These are phyloP conservation scores for Lycium barbarum DNA, from an alignment of 257 asterid genomes.

Conservation along the genomic window DNA sequence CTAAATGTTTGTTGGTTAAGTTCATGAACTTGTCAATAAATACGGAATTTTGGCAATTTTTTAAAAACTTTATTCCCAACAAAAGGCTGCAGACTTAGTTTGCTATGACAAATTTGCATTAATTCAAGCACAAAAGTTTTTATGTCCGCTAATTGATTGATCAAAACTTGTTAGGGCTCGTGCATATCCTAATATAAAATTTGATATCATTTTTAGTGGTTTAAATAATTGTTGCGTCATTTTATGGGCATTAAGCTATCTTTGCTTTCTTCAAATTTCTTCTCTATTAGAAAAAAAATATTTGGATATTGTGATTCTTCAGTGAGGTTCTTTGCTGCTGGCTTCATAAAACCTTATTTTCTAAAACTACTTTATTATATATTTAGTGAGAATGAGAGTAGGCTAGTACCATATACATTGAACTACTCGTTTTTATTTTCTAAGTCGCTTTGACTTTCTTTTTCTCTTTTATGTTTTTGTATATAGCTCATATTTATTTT, in stretches of 20 bases:
- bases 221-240: neutral
- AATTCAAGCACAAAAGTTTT: constrained; percentile 29
- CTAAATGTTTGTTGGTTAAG: constrained; percentile 31
- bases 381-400: too few species aligned
- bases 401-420: too few species aligned
- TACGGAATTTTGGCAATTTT: constrained; percentile 21
- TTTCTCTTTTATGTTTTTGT: too few species aligned
- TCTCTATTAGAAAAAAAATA: neutral
- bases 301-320: neutral
- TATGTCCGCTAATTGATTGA: constrained; percentile 12
- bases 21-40: constrained; percentile 52
- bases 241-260: neutral
- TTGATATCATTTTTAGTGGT: neutral
- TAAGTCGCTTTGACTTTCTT: neutral
- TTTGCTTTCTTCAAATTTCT: neutral
- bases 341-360: neutral
- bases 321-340: neutral
- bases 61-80: constrained; percentile 29
- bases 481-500: too few species aligned
- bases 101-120: constrained; percentile 17
- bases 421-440: neutral
- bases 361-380: neutral
- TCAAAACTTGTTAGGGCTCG: neutral
- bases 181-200: neutral
- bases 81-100: constrained; percentile 29